Evolutionary conservation across 2,329 filamentous ascomycete species (phyloP).

Genomic region (Cytospora piceae): DNA sequence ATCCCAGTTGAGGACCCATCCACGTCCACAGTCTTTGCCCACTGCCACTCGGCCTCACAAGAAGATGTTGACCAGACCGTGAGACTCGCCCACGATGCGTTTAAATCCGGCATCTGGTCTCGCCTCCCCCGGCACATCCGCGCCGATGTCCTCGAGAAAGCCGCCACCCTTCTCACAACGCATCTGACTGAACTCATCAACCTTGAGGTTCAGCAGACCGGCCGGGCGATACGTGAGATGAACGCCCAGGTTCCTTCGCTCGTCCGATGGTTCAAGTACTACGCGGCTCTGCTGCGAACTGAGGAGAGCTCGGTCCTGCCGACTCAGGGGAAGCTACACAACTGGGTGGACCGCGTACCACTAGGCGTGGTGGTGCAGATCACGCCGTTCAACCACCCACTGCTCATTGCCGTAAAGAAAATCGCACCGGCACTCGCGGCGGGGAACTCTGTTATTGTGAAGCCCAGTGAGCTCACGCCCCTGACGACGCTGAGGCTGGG

Average conservation of each 20-base stretch:
- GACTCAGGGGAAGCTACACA: constrained; percentile 63
- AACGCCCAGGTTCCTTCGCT: constrained; percentile 68
- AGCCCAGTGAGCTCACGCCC: constrained; percentile 66
- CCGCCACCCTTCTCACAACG: constrained; percentile 56
- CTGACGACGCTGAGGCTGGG: constrained; percentile 64
- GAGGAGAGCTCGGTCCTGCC: constrained; percentile 70
- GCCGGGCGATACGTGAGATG: constrained; percentile 71
- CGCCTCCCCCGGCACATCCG: constrained; percentile 58
- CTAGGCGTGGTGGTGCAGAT: constrained; percentile 62
- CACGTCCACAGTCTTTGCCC: constrained; percentile 35
- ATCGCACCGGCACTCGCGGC: constrained; percentile 62
- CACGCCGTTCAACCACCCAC: constrained; percentile 62
- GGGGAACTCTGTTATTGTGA: constrained; percentile 63
- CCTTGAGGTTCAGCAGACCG: constrained; percentile 70
- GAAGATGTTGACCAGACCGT: constrained; percentile 49
- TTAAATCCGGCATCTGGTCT: constrained; percentile 60
- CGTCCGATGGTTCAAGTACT: constrained; percentile 73
- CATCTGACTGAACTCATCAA: constrained; percentile 60
- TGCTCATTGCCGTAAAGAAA: constrained; percentile 63
- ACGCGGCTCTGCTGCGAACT: constrained; percentile 67
- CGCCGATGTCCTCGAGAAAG: constrained; percentile 64
- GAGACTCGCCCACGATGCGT: constrained; percentile 47
- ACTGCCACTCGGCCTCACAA: constrained; percentile 50
- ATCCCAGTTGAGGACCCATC: constrained; percentile 37
- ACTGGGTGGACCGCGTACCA: constrained; percentile 57